phyloP scores from a whole-genome alignment of 2,329 filamentous ascomycete species.

The Xylaria sp. region DNA sequence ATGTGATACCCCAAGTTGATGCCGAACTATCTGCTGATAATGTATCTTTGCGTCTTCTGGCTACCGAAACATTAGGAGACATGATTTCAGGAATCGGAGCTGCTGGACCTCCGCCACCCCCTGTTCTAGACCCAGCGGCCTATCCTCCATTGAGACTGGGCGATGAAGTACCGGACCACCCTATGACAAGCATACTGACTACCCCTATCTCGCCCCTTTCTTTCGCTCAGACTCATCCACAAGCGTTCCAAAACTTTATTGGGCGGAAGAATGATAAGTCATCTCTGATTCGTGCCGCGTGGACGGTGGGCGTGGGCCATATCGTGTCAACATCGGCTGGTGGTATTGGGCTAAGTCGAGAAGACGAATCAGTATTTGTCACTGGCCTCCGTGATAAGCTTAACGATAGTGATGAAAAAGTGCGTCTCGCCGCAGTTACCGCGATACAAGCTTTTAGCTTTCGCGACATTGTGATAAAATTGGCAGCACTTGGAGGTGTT shows the following conservation, averaged over 20 bases:
- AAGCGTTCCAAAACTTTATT: slow-evolving; percentile 85
- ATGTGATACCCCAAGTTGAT: slow-evolving; percentile 93
- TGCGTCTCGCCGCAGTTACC: slow-evolving; percentile 88
- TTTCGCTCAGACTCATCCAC: slow-evolving; percentile 83
- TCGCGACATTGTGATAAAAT: slow-evolving; percentile 80
- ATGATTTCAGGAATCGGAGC: slow-evolving; percentile 94
- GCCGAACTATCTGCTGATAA: slow-evolving; percentile 93
- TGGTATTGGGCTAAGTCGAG: slow-evolving; percentile 84
- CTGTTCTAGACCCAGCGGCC: slow-evolving; percentile 79
- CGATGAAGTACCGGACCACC: slow-evolving; percentile 63
- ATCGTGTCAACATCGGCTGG: slow-evolving; percentile 93
- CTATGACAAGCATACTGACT: slow-evolving; percentile 72
- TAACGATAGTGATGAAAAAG: slow-evolving; percentile 88
- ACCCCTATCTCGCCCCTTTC: slow-evolving; percentile 88
- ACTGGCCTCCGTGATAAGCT: slow-evolving; percentile 81
- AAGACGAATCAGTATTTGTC: slow-evolving; percentile 82
- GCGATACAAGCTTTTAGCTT: slow-evolving; percentile 84
- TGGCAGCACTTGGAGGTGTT: slow-evolving; percentile 80
- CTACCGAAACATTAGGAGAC: slow-evolving; percentile 93
- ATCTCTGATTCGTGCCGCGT: slow-evolving; percentile 81
- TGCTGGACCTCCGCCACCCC: slow-evolving; percentile 80
- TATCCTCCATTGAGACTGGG: slow-evolving; percentile 80
- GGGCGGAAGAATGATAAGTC: slow-evolving; percentile 89
- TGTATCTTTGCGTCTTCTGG: slow-evolving; percentile 83
- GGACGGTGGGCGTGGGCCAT: slow-evolving; percentile 84